Evolutionary conservation across 2,329 filamentous ascomycete genomes (phyloP), one percentile per base, ranked within the genome.

Genomic region (Paecilomyces variotii): DNA sequence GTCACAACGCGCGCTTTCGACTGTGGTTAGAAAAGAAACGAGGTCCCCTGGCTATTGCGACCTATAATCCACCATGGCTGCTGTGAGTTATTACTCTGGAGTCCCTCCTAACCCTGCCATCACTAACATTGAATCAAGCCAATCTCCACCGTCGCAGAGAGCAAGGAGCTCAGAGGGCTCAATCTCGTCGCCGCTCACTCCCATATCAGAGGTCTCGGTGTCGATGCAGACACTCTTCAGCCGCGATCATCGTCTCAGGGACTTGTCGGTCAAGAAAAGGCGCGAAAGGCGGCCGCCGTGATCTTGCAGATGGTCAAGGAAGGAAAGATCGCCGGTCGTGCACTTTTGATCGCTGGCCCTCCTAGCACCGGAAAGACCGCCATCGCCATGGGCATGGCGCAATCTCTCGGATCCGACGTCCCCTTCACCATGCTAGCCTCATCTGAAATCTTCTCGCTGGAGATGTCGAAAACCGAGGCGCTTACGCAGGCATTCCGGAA

Each of bases 391-490:
- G 94, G 92, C 54, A 97, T 99, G 92, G 89, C 94, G 39, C 94
- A 99, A 74, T 96, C 92, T 30, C 84, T 99, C 56, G 94, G 93
- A 53, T 78, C 91, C 54, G 94, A 99, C 73, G 92, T 97, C 1
- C 94, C 94, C 3, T 99, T 99, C 74, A 99, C 94, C 25, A 92
- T 91, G 78, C 87, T 97, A 63, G 91, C 94, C 51, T 91, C 92
- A 12, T 96, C 92, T 60, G 94, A 99, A 75, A 97, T 99, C 70
- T 99, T 97, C 79, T 97, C 92, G 27, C 84, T 97, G 70, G 94
- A 99, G 77, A 97, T 99, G 93, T 96, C 91, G 68, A 99, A 99
- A 80, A 99, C 94, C 39, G 94, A 99, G 77, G 93, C 94, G 55
- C 85, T 99, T 35, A 97, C 93, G 57, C 94, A 99, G 76, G 93